phyloP scores from a whole-genome alignment of 208 protist species.

The Leishmania aethiopica region DNA sequence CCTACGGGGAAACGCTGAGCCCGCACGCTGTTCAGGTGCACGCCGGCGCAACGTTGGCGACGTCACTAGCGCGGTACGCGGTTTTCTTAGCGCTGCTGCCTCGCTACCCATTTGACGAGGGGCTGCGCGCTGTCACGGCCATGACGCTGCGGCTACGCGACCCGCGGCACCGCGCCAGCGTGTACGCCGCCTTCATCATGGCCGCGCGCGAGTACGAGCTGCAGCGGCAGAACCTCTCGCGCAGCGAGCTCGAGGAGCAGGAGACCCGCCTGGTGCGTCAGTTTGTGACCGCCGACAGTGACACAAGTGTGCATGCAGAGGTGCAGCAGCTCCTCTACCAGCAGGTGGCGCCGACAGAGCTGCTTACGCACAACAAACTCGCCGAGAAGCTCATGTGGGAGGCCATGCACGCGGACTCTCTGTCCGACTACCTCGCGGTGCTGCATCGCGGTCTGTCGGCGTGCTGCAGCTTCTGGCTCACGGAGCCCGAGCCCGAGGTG shows the following conservation, averaged over 20 bases:
- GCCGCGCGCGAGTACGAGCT: constrained; percentile 57
- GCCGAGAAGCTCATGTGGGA: constrained; percentile 81
- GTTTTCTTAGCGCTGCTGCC: constrained; percentile 57
- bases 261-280: constrained; percentile 64
- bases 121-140: constrained; percentile 48
- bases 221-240: constrained; percentile 35
- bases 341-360: constrained; percentile 33
- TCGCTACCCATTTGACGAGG: constrained; percentile 47
- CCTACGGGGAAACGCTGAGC: constrained; percentile 63
- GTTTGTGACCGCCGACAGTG: constrained; percentile 56
- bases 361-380: constrained; percentile 67
- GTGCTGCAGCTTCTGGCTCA: constrained; percentile 67
- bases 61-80: constrained; percentile 50
- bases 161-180: constrained; percentile 50
- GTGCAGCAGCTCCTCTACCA: constrained; percentile 69
- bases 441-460: constrained; percentile 49
- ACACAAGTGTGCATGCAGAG: constrained; percentile 38
- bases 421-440: constrained; percentile 44
- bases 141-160: constrained; percentile 61
- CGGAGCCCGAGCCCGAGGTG: constrained; percentile 43
- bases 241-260: constrained; percentile 59
- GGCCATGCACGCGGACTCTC: constrained; percentile 69
- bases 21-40: constrained; percentile 57
- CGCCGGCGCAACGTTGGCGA: constrained; percentile 43
- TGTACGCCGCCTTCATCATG: constrained; percentile 73